Evolutionary conservation across 257 asterid genomes (phyloP).

Genomic region (Solanum chilense): DNA sequence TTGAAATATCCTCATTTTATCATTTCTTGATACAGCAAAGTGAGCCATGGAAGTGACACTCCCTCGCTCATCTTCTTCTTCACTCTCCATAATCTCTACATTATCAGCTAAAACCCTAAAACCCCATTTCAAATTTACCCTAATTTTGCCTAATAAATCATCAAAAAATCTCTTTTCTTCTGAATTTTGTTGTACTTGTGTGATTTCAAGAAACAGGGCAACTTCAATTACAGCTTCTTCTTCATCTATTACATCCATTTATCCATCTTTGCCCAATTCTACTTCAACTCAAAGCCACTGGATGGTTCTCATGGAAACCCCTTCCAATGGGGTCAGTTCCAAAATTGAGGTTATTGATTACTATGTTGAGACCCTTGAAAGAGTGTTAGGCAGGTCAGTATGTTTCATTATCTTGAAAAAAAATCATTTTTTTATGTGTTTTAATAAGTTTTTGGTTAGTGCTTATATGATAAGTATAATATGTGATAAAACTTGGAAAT

Average conservation of each 20-base stretch:
- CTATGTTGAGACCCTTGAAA: conserved; percentile 53
- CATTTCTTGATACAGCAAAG: not conserved
- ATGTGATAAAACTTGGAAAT: not conserved
- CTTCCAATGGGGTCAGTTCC: conserved; percentile 29
- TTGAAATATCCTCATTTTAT: not conserved
- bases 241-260: not conserved
- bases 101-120: conserved; percentile 16
- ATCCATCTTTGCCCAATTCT: conserved; percentile 10
- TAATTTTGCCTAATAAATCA: conserved; percentile 8
- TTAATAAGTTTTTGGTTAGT: not conserved
- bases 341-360: conserved; percentile 55
- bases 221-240: not conserved
- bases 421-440: not conserved
- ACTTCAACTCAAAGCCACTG: conserved; percentile 34
- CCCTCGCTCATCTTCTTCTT: conserved; percentile 13
- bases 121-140: conserved; percentile 6
- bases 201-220: not conserved
- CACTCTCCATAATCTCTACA: conserved; percentile 10
- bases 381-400: conserved; percentile 58
- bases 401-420: not conserved
- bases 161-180: conserved; percentile 6
- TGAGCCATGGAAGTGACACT: conserved; percentile 26
- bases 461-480: not conserved
- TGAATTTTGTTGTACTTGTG: not conserved
- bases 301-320: conserved; percentile 66